A percentile compares a stretch with the other conserved stretches of the same genome.
Evolutionary conservation across 768 basidiomycete species (phyloP).

Genomic region (Ephemerocybe angulata): DNA sequence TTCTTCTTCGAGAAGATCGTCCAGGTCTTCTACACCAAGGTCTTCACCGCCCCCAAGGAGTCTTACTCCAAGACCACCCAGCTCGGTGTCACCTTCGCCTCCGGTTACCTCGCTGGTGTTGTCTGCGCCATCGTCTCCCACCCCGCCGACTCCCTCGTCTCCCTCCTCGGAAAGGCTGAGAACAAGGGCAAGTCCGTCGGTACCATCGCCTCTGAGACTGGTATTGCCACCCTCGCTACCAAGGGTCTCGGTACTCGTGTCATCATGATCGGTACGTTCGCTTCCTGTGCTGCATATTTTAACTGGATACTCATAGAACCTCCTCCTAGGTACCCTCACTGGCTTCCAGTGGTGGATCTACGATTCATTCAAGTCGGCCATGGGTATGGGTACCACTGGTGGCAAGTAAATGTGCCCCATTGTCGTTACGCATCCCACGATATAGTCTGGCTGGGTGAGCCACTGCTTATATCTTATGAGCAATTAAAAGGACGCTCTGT

Average conservation of each 20-base stretch:
- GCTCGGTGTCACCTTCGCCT: constrained; percentile 84
- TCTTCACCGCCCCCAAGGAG: constrained; percentile 77
- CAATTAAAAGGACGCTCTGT: constrained; percentile 6
- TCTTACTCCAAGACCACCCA: constrained; percentile 78
- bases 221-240: constrained; percentile 60
- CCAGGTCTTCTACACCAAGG: constrained; percentile 82
- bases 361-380: constrained; percentile 77
- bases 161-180: constrained; percentile 84
- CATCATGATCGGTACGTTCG: constrained; percentile 68
- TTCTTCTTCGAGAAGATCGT: constrained; percentile 92
- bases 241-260: constrained; percentile 88
- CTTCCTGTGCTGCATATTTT: not conserved
- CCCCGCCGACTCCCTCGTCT: constrained; percentile 91
- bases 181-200: constrained; percentile 82
- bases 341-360: constrained; percentile 97
- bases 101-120: constrained; percentile 94
- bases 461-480: not conserved
- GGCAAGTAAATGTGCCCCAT: constrained; percentile 58
- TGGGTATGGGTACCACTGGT: constrained; percentile 87
- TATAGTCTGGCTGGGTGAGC: not conserved
- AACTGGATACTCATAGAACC: constrained; percentile 4
- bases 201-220: constrained; percentile 68
- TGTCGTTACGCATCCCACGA: constrained; percentile 2
- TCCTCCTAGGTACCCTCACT: constrained; percentile 45
- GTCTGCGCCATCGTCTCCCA: constrained; percentile 95